These are phyloP conservation scores for Helichrysum umbraculigerum DNA, from an alignment of 129 eudicot genomes.

Conservation along the genomic window DNA sequence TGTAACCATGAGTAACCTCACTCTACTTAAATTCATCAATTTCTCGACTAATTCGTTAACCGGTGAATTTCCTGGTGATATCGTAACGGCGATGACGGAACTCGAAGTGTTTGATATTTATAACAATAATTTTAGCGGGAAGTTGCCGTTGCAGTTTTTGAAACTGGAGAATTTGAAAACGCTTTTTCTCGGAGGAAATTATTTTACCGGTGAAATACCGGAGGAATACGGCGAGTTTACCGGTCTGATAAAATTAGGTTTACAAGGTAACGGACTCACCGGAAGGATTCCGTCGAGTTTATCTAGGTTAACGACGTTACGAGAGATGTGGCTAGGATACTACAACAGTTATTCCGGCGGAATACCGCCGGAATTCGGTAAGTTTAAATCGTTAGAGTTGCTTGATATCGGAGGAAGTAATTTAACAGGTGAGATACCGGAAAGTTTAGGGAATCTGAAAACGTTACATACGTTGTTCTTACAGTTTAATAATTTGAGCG, in stretches of 20 bases:
- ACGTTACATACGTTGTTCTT: conserved; percentile 61
- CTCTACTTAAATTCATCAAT: conserved; percentile 44
- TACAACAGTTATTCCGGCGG: conserved; percentile 64
- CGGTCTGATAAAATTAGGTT: conserved; percentile 33
- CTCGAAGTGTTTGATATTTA: conserved; percentile 67
- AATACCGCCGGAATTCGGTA: conserved; percentile 73
- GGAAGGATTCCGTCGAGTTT: conserved; percentile 66
- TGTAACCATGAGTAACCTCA: conserved; percentile 37
- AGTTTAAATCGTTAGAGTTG: conserved; percentile 31
- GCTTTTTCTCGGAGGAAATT: conserved; percentile 72
- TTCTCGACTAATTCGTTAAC: conserved; percentile 50
- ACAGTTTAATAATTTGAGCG: conserved; percentile 62
- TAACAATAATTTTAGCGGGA: conserved; percentile 68
- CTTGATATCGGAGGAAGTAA: conserved; percentile 67
- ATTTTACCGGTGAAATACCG: conserved; percentile 75
- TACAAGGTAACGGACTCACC: conserved; percentile 61
- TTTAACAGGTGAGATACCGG: conserved; percentile 77
- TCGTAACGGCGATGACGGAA: conserved; percentile 33
- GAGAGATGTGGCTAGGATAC: conserved; percentile 57
- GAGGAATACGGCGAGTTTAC: conserved; percentile 44
- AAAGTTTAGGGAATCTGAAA: conserved; percentile 59
- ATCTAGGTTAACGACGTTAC: conserved; percentile 41
- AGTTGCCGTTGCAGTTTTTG: conserved; percentile 56
- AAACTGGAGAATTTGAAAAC: conserved; percentile 29
- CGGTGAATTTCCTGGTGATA: conserved; percentile 54